A percentile compares a stretch with the other conserved stretches of the same genome.
These are phyloP conservation scores for Pholiota conissans DNA, from an alignment of 768 basidiomycete species.

Conservation along the genomic window DNA sequence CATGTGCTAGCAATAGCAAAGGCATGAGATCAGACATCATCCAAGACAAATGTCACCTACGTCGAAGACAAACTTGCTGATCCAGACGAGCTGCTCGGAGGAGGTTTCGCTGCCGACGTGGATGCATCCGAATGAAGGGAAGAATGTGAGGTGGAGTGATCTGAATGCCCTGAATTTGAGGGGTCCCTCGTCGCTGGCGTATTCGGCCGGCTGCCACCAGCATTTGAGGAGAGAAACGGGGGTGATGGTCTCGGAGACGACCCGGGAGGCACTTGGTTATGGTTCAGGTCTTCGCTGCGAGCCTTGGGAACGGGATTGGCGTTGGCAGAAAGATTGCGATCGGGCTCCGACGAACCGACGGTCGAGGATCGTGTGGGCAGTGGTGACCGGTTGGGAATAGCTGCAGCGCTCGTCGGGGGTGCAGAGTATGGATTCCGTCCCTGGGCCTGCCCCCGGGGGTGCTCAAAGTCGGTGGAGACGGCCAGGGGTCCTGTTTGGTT, in stretches of 20 bases:
- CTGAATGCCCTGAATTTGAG: conserved; percentile 55
- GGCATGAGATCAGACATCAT: background rate
- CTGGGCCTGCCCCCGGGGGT: conserved; percentile 18
- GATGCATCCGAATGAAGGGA: conserved; percentile 61
- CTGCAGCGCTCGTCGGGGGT: conserved; percentile 33
- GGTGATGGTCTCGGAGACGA: conserved; percentile 45
- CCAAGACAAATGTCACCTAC: conserved; percentile 41
- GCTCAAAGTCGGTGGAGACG: conserved; percentile 26
- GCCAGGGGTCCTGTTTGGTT: conserved; percentile 18
- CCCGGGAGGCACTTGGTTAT: conserved; percentile 32
- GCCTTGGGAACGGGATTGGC: conserved; percentile 42
- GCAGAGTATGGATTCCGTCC: conserved; percentile 31
- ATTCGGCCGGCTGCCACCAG: conserved; percentile 50
- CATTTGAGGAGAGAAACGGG: conserved; percentile 43
- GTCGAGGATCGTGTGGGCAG: conserved; percentile 69
- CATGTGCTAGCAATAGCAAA: conserved; percentile 50
- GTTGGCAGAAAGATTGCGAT: conserved; percentile 45
- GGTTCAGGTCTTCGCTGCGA: conserved; percentile 75
- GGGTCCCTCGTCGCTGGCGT: conserved; percentile 53
- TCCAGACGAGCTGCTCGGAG: conserved; percentile 56
- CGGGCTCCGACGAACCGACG: conserved; percentile 51
- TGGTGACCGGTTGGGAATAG: conserved; percentile 50
- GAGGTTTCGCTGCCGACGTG: conserved; percentile 39
- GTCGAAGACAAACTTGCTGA: conserved; percentile 57
- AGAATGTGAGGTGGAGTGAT: conserved; percentile 49